Evolutionary conservation across 306 rosid species (phyloP).

Genomic region (Lablab purpureus): DNA sequence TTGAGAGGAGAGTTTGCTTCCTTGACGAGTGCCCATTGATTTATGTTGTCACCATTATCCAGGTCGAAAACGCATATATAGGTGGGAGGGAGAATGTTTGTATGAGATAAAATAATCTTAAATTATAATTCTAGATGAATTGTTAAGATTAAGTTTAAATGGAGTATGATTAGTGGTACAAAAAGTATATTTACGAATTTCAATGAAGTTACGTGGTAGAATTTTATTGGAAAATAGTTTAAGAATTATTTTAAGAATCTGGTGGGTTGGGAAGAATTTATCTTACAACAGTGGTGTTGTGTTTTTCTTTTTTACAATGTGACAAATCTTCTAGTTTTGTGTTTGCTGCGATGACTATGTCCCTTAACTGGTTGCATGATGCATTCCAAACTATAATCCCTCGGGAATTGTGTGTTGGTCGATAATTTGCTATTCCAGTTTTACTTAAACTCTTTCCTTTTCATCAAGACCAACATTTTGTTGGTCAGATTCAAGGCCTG

Average conservation of each 20-base stretch:
- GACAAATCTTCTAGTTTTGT: neutral
- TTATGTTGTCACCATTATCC: constrained; percentile 14
- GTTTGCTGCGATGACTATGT: neutral
- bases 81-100: neutral
- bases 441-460: neutral
- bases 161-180: neutral
- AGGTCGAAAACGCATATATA: constrained; percentile 33
- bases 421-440: neutral
- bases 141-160: too few species aligned
- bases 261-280: too few species aligned
- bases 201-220: neutral
- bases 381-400: neutral
- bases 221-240: neutral
- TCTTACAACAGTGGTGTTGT: too few species aligned
- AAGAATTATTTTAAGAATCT: too few species aligned
- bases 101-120: neutral
- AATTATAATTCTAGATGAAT: neutral
- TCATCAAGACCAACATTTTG: constrained; percentile 11
- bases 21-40: constrained; percentile 57
- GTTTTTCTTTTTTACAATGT: too few species aligned
- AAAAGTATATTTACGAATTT: neutral
- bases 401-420: neutral
- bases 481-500: constrained; percentile 25
- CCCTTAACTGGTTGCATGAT: constrained; percentile 11
- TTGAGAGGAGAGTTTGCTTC: constrained; percentile 49